Evolutionary conservation across 768 basidiomycete species (phyloP).

Genomic region (Leucocoprinus sp.): DNA sequence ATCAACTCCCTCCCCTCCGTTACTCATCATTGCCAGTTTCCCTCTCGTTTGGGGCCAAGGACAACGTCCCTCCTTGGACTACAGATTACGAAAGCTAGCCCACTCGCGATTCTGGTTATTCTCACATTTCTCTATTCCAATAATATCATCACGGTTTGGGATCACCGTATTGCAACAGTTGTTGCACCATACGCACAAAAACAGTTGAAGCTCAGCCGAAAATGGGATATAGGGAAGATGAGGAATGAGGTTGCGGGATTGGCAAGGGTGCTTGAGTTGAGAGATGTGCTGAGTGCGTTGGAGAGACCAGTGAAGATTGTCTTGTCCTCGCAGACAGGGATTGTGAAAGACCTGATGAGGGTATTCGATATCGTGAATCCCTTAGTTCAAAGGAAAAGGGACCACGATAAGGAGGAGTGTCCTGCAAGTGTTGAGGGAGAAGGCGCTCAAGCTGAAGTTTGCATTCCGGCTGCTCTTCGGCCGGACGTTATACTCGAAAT

Average conservation of each 20-base stretch:
- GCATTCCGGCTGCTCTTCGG: conserved; percentile 24
- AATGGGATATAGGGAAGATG: conserved; percentile 37
- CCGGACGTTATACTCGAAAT: conserved; percentile 71
- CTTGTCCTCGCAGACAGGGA: neutral
- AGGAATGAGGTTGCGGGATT: conserved; percentile 57
- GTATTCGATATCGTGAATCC: conserved; percentile 31
- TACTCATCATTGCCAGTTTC: too few relatives aligned
- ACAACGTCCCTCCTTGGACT: conserved; percentile 24
- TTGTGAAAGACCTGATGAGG: conserved; percentile 39
- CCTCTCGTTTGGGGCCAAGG: conserved; percentile 18
- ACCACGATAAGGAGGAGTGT: neutral
- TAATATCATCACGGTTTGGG: conserved; percentile 76
- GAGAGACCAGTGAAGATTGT: conserved; percentile 48
- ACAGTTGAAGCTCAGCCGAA: conserved; percentile 20
- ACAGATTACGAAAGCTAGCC: conserved; percentile 45
- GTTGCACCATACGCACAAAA: conserved; percentile 37
- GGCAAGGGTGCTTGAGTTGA: conserved; percentile 52
- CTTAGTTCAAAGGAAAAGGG: conserved; percentile 18
- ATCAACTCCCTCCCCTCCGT: conserved; percentile 12
- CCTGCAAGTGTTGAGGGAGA: neutral
- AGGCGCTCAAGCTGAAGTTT: neutral
- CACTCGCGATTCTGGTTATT: conserved; percentile 65
- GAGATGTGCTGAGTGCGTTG: conserved; percentile 43
- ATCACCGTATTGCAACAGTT: conserved; percentile 51
- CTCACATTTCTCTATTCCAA: conserved; percentile 88